Conservation (phyloP, 495 filamentous ascomycete species). For the Pseudotulostoma volvatum region DNA sequence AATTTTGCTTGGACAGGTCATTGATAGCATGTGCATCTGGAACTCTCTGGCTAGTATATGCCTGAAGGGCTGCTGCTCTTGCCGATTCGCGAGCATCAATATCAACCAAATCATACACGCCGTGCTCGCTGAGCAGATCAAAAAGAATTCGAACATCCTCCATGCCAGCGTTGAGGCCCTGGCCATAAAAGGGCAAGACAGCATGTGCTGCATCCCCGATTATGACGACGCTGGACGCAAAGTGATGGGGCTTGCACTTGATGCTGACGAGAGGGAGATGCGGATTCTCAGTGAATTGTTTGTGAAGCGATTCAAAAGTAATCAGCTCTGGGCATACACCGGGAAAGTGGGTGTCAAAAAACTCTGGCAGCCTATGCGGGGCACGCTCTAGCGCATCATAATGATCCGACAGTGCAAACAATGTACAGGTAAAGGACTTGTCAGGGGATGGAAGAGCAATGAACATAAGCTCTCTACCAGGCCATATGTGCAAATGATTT, state of each 20-base stretch:
- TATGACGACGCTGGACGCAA: constrained; percentile 58
- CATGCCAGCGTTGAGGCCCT: constrained; percentile 78
- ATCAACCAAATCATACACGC: constrained; percentile 20
- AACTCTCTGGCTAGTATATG: constrained; percentile 55
- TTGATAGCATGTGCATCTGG: constrained; percentile 81
- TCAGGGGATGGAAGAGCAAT: constrained; percentile 86
- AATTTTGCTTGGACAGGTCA: constrained; percentile 80
- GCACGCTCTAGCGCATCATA: constrained; percentile 39
- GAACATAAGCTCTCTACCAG: constrained; percentile 85
- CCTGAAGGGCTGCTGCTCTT: constrained; percentile 43
- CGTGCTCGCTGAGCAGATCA: constrained; percentile 50
- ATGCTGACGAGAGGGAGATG: constrained; percentile 86
- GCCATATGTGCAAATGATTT: constrained; percentile 96
- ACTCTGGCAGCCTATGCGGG: constrained; percentile 39
- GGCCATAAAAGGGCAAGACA: constrained; percentile 90
- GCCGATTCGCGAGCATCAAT: constrained; percentile 24
- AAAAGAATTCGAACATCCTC: constrained; percentile 76
- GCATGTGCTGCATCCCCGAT: constrained; percentile 92
- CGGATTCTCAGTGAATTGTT: constrained; percentile 61
- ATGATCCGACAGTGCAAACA: constrained; percentile 56
- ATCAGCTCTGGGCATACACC: constrained; percentile 75
- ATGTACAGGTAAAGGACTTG: constrained; percentile 84
- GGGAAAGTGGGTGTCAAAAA: constrained; percentile 70
- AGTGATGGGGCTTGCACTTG: constrained; percentile 81
- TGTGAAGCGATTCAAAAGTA: constrained; percentile 42